Evolutionary conservation across 1,139 yeast species (phyloP).

Genomic region (Debaryomycetaceae sp.): DNA sequence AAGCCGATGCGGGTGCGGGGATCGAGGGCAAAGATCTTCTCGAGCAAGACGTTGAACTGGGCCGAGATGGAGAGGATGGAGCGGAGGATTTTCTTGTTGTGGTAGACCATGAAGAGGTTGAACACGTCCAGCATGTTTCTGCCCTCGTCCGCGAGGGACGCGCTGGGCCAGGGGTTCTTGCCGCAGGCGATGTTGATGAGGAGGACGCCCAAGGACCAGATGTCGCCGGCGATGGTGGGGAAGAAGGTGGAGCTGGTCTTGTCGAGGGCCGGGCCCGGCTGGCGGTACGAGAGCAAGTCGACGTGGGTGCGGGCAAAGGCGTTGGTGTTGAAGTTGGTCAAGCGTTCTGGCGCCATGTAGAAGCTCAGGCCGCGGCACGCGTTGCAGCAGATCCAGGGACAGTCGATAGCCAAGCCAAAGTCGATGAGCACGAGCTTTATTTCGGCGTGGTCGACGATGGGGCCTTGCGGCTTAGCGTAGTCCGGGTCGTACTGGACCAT

Average conservation of each 20-base stretch:
- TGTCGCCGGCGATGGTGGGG: conserved; percentile 74
- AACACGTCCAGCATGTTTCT: conserved; percentile 43
- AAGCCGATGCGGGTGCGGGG: conserved; percentile 56
- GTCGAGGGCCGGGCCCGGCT: conserved; percentile 4
- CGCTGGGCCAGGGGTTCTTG: conserved; percentile 87
- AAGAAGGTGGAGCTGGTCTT: conserved; percentile 20
- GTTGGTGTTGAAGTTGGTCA: conserved; percentile 36
- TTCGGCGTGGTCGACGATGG: conserved; percentile 40
- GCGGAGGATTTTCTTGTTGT: conserved; percentile 16
- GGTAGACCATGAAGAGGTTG: conserved; percentile 27
- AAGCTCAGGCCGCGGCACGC: conserved; percentile 81
- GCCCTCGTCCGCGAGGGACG: conserved; percentile 44
- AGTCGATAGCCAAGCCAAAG: conserved; percentile 71
- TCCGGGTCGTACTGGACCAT: conserved; percentile 35
- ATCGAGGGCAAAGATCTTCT: conserved; percentile 44
- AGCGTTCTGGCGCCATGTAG: conserved; percentile 90
- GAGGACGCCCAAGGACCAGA: conserved; percentile 83
- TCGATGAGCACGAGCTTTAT: conserved; percentile 60
- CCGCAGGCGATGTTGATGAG: conserved; percentile 72
- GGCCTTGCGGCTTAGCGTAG: conserved; percentile 11
- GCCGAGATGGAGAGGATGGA: conserved; percentile 55
- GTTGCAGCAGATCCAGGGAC: conserved; percentile 50
- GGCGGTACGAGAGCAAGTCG: conserved; percentile 10
- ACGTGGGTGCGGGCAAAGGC: conserved; percentile 20
- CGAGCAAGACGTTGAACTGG: conserved; percentile 47